Conservation (phyloP, 257 asterid species). For the Scutellaria galericulata region DNA sequence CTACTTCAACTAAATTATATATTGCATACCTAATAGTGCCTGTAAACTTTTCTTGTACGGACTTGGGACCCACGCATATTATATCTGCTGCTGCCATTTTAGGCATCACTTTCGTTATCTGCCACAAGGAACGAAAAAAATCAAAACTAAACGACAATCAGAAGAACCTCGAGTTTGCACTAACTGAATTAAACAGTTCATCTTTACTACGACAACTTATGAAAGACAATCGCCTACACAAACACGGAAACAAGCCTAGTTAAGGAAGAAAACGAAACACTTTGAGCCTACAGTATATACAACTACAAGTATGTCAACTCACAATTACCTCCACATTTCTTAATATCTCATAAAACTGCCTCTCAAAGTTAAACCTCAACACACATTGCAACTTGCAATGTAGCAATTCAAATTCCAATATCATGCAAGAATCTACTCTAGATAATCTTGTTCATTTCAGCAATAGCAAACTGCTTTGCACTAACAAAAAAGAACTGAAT, state of each 20-base stretch:
- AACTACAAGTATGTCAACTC: background rate
- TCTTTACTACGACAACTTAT: background rate
- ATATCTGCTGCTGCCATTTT: slow-evolving; percentile 87
- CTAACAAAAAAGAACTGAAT: slow-evolving; percentile 12
- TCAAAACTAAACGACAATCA: background rate
- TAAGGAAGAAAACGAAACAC: background rate
- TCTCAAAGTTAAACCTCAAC: slow-evolving; percentile 1
- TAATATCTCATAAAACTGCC: background rate
- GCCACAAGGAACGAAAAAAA: slow-evolving; percentile 28
- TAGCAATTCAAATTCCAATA: slow-evolving; percentile 19
- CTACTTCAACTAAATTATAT: slow-evolving; percentile 3
- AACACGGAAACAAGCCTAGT: background rate
- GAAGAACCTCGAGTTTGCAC: slow-evolving; percentile 1
- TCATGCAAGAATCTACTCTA: slow-evolving; percentile 7
- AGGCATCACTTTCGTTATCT: slow-evolving; percentile 96
- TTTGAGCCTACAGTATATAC: background rate
- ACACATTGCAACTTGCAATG: slow-evolving; percentile 12
- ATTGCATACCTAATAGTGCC: slow-evolving; percentile 76
- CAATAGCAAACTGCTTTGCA: background rate
- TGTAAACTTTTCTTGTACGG: slow-evolving; percentile 78
- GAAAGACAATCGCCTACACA: background rate
- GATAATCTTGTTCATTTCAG: background rate
- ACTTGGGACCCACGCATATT: slow-evolving; percentile 83
- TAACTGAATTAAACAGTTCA: background rate
- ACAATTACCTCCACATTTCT: background rate